A percentile compares a stretch with the other conserved stretches of the same genome.
phyloP scores from a whole-genome alignment of 2,329 filamentous ascomycete genomes.

The Fusarium bactridioides region DNA sequence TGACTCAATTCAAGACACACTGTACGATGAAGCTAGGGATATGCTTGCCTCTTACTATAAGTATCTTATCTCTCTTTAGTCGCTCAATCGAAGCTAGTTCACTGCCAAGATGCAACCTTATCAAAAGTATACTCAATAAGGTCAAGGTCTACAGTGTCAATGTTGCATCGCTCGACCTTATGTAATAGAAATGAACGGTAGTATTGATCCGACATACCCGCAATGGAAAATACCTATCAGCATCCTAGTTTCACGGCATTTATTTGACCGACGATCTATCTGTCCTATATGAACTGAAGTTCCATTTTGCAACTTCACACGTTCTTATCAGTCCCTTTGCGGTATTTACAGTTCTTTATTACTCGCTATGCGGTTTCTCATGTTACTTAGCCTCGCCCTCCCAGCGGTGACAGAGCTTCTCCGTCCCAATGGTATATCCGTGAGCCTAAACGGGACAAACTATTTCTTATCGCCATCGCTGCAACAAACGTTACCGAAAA shows the following conservation, averaged over 20 bases:
- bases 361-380: background rate
- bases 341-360: too few species aligned
- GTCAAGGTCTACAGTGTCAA: fast-evolving
- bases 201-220: background rate
- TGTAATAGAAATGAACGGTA: background rate
- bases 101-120: background rate
- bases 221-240: background rate
- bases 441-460: background rate
- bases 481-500: background rate
- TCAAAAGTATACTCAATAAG: background rate
- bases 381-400: background rate
- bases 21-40: background rate
- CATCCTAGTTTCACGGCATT: background rate
- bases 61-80: background rate
- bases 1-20: background rate
- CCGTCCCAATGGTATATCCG: background rate
- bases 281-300: background rate
- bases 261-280: background rate
- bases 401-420: background rate
- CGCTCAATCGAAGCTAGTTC: background rate
- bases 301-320: fast-evolving
- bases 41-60: too few species aligned
- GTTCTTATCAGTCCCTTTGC: fast-evolving
- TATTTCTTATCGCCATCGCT: background rate
- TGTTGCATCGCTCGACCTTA: background rate